These are phyloP conservation scores for Ministeria vibrans DNA, from an alignment of 78 protist genomes.

Conservation along the genomic window DNA sequence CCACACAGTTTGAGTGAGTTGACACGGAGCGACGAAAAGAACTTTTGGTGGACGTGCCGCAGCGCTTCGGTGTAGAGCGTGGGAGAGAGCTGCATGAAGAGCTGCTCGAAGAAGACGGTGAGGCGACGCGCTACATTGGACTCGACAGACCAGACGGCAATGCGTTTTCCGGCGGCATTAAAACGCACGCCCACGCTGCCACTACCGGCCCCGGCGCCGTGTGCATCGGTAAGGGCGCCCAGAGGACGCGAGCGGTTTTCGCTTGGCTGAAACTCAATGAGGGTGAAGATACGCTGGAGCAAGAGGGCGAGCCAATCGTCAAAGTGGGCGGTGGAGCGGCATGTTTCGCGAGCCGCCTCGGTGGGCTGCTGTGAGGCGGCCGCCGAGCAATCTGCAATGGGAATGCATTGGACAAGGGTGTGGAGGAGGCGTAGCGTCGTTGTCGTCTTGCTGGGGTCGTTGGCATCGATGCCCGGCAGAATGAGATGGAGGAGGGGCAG, in stretches of 20 bases:
- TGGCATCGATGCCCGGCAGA: constrained; percentile 41
- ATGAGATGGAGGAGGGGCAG: constrained; percentile 4
- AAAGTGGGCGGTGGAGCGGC: not conserved
- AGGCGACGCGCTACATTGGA: not conserved
- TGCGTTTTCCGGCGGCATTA: too few species aligned
- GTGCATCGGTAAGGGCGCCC: not conserved
- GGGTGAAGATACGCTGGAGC: not conserved
- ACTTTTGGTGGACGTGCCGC: not conserved
- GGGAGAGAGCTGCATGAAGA: constrained; percentile 16
- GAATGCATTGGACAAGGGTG: constrained; percentile 17
- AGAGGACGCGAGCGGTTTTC: not conserved
- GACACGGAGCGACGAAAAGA: not conserved
- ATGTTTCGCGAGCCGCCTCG: not conserved
- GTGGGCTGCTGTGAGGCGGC: not conserved
- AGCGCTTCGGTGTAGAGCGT: not conserved
- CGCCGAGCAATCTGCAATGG: not conserved
- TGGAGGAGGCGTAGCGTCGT: constrained; percentile 17
- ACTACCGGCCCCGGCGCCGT: not conserved
- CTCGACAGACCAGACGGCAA: too few species aligned
- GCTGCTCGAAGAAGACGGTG: not conserved
- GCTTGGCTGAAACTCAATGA: not conserved
- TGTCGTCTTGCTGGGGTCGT: constrained; percentile 26
- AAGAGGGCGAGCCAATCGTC: constrained; percentile 15
- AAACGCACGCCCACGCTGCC: too few species aligned
- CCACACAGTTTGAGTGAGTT: constrained; percentile 13